Evolutionary conservation across 805 yeast species (phyloP), one percentile per base, ranked within the genome.

Genomic region (Ogataea ganodermae): DNA sequence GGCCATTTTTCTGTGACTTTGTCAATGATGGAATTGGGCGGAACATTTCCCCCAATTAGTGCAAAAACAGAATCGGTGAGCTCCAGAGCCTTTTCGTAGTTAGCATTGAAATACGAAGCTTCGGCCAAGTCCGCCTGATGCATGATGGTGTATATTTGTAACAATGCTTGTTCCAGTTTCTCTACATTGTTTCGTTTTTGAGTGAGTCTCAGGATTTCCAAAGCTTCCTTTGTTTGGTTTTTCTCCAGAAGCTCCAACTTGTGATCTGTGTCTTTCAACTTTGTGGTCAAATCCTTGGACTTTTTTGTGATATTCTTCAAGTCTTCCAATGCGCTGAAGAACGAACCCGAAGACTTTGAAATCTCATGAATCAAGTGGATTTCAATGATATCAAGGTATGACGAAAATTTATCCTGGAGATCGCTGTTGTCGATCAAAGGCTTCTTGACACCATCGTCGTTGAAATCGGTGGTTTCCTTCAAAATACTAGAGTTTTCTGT

Each of bases 351-450:
- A 0, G 96, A 86, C 53, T 80, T 79, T 3, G 96, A 85, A 26
- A 94, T 89, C 65, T 90, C 96, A 32, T 79, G 75, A 16, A 91
- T 86, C 35, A 92, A 69, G 51, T 86, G 84, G 30, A 87, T 73
- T 66, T 92, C 99, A 1, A 92, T 89, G 0, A 82, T 75, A 62
- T 94, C 98, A 46, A 94, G 72, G 60, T 90, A 89, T 67, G 83
- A 82, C 3, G 94, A 86, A 27, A 92, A 70, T 60, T 81, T 83
- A 36, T 89, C 96, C 59, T 86, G 96, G 14, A 91, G 65, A 18
- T 74, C 69, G 8, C 81, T 72, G 58, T 80, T 78, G 54, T 80
- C 74, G 6, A 78, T 73, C 12, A 79, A 61, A 6, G 72, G 68
- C 36, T 74, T 73, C 46, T 42, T 64, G 17, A 55, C 63, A 46